Conservation (phyloP, 108 stramenopile genomes). For the Skeletonema grethae region DNA sequence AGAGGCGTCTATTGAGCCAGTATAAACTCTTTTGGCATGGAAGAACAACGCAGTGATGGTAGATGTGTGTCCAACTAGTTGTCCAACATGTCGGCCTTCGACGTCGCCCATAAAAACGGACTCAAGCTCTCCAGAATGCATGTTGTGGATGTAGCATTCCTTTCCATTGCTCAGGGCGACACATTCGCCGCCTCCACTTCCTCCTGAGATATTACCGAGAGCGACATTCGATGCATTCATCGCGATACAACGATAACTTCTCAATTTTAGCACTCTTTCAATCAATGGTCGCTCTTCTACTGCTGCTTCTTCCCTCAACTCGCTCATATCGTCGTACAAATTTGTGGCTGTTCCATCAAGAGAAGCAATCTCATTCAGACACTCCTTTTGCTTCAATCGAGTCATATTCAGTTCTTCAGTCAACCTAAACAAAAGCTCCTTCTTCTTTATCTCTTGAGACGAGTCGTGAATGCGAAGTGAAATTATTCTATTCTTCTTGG, state of each 20-base stretch:
- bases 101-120: conserved; percentile 64
- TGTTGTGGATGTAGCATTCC: conserved; percentile 36
- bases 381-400: conserved; percentile 13
- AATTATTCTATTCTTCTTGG: conserved; percentile 53
- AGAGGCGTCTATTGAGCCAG: conserved; percentile 50
- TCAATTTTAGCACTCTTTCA: conserved; percentile 41
- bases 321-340: conserved; percentile 43
- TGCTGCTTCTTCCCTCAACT: conserved; percentile 34
- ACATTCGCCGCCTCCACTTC: conserved; percentile 54
- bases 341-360: conserved; percentile 38
- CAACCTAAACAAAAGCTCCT: conserved; percentile 52
- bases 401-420: conserved; percentile 43
- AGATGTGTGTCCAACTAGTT: conserved; percentile 45
- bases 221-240: conserved; percentile 59
- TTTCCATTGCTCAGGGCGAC: conserved; percentile 51
- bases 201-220: conserved; percentile 63
- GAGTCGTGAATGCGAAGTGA: conserved; percentile 59
- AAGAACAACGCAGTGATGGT: conserved; percentile 57
- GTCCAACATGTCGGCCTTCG: conserved; percentile 30
- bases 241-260: conserved; percentile 48
- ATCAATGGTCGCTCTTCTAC: conserved; percentile 61
- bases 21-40: conserved; percentile 52
- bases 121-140: conserved; percentile 48
- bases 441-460: conserved; percentile 60
- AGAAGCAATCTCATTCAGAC: background rate